A percentile compares a stretch with the other conserved stretches of the same genome.
These are phyloP conservation scores for Hypoxylon lienhwacheense DNA, from an alignment of 495 filamentous ascomycete genomes.

Conservation along the genomic window DNA sequence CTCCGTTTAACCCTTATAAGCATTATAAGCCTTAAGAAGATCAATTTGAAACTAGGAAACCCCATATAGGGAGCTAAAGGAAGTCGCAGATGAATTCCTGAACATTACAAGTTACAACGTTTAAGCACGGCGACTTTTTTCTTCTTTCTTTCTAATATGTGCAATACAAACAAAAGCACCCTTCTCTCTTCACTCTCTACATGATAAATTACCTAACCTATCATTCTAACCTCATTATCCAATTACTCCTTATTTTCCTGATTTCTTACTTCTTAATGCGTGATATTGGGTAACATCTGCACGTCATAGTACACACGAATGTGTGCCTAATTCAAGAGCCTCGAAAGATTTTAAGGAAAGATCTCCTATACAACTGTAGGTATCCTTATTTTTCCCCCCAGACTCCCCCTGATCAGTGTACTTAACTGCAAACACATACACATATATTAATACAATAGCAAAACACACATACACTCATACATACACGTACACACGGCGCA, in stretches of 20 bases:
- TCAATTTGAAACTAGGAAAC: too few species aligned
- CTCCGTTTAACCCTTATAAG: not conserved
- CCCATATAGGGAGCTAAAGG: not conserved
- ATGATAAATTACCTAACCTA: too few species aligned
- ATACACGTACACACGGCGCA: not conserved
- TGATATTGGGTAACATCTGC: constrained; percentile 34
- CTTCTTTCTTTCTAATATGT: too few species aligned
- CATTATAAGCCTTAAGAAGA: too few species aligned
- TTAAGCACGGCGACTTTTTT: too few species aligned
- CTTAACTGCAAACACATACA: not conserved
- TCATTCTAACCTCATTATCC: constrained; percentile 14
- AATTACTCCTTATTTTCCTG: constrained; percentile 7
- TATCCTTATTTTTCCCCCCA: too few species aligned
- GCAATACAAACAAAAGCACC: not conserved
- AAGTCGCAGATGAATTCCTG: not conserved
- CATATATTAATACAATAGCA: not conserved
- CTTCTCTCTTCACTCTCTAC: not conserved
- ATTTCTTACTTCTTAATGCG: constrained; percentile 13
- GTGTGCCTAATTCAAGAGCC: constrained; percentile 21
- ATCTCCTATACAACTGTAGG: too few species aligned
- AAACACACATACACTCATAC: not conserved
- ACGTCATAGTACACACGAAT: constrained; percentile 33
- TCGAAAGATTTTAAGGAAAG: constrained; percentile 16
- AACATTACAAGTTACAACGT: too few species aligned
- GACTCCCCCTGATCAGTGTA: not conserved